phyloP scores from a whole-genome alignment of 164 flowering plant species.

The Chimonanthus praecox region DNA sequence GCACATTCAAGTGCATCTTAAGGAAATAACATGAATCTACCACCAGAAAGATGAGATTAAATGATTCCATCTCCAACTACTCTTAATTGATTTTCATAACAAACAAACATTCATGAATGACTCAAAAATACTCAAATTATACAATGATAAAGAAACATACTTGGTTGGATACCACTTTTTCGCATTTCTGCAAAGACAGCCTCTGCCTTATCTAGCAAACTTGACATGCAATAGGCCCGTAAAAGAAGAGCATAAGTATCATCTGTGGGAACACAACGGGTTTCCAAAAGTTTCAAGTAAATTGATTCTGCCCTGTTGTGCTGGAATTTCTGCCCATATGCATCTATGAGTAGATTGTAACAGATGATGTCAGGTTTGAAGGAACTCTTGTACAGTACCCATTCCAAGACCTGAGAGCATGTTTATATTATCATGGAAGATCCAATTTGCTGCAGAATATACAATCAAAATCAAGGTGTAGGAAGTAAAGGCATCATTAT shows the following conservation, averaged over 20 bases:
- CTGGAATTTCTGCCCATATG: constrained; percentile 58
- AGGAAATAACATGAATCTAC: no score
- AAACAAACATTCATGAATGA: neutral
- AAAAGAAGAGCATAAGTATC: constrained; percentile 87
- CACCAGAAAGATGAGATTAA: neutral
- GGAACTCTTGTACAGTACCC: constrained; percentile 70
- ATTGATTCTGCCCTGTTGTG: constrained; percentile 56
- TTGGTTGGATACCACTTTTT: constrained; percentile 45
- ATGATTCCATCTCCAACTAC: neutral
- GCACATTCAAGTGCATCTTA: neutral
- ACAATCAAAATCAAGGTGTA: no score
- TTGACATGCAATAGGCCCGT: constrained; percentile 57
- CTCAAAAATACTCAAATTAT: neutral
- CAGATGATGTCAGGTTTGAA: constrained; percentile 74
- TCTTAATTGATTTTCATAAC: neutral
- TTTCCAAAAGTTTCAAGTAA: constrained; percentile 57
- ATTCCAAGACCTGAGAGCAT: constrained; percentile 55
- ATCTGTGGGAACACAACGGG: constrained; percentile 67
- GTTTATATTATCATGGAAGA: neutral
- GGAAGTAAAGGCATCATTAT: no score
- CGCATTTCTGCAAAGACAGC: constrained; percentile 72
- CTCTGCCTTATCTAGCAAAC: constrained; percentile 62
- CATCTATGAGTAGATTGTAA: constrained; percentile 84
- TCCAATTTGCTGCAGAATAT: neutral
- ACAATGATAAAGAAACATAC: constrained; percentile 31